Evolutionary conservation across 2,329 filamentous ascomycete species (phyloP), one percentile per base, ranked within the genome.

Genomic region (Cercospora sp.): DNA sequence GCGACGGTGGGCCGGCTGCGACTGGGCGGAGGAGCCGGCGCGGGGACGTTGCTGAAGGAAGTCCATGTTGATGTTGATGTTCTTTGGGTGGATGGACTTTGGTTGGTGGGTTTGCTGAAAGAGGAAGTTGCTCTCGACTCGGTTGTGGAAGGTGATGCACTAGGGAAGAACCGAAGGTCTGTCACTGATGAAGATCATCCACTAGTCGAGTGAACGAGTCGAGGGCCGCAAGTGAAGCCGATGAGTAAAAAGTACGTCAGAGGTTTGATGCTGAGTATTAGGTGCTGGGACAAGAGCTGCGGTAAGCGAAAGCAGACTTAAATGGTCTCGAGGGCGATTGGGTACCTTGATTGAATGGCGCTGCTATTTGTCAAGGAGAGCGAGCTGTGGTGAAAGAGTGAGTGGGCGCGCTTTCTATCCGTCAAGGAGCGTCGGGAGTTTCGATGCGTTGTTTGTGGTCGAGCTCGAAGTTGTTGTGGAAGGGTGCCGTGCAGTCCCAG

Each of bases 1-100:
- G 61, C 75, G 76, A 40, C 76, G 74, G 68, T 76, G 69, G 43
- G 67, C 68, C 6, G 74, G 74, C 60, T 74, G 67, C 21, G 61
- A 64, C 49, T 64, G 61, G 13, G 49, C 21, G 9, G 61, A 64
- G 32, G 61, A 64, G 49, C 61, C 55, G n/a, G 61, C 34, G 37
- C 53, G 57, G 21, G n/a, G 65, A 34, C 51, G 61, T 61, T 58
- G 59, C 24, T 64, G 61, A 13, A 30, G 55, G 40, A 63, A 49
- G 53, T 63, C 53, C 49, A 60, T 67, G 18, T 9, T 40, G 66
- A n/a, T 18, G 37, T 40, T n/a, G 37, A 21, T 49, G 45, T 49
- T 49, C 18, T 49, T 12, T 24, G 1, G 45, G 4, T 12, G 18
- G 45, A 24, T 64, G 4, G 53, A 32, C 53, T 57, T 57, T 4